Percentiles rank a stretch among this genome's conserved stretches.
Evolutionary conservation across 2,329 filamentous ascomycete genomes (phyloP).

Genomic region (Monascus ruber): DNA sequence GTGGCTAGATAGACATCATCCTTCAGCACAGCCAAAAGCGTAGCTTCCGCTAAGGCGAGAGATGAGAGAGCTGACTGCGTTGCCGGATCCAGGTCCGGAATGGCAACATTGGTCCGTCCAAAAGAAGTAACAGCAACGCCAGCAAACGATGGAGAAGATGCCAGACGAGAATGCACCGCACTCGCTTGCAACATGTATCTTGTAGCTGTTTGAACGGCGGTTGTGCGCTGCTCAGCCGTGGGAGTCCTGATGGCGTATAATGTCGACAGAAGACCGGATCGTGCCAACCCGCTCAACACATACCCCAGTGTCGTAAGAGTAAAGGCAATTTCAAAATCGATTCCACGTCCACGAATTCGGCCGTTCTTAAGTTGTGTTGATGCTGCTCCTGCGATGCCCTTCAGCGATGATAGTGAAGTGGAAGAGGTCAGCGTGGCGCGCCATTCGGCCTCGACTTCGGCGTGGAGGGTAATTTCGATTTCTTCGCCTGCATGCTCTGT

Average conservation of each 20-base stretch:
- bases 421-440: slow-evolving; percentile 63
- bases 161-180: slow-evolving; percentile 63
- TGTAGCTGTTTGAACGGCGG: slow-evolving; percentile 61
- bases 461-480: slow-evolving; percentile 56
- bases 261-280: slow-evolving; percentile 55
- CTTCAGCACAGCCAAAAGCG: slow-evolving; percentile 78
- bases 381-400: slow-evolving; percentile 26
- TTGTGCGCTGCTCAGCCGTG: slow-evolving; percentile 55
- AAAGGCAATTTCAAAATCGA: slow-evolving; percentile 79
- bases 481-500: slow-evolving; percentile 43
- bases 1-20: slow-evolving; percentile 85
- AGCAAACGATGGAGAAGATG: slow-evolving; percentile 39
- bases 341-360: slow-evolving; percentile 57
- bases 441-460: slow-evolving; percentile 65
- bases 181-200: slow-evolving; percentile 68
- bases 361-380: slow-evolving; percentile 36
- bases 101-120: slow-evolving; percentile 3
- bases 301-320: slow-evolving; percentile 65
- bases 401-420: slow-evolving; percentile 23
- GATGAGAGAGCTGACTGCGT: slow-evolving; percentile 33
- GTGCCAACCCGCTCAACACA: slow-evolving; percentile 59
- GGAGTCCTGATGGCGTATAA: slow-evolving; percentile 58
- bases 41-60: slow-evolving; percentile 75
- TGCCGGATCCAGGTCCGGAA: slow-evolving; percentile 37
- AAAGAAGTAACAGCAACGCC: slow-evolving; percentile 10